Base-by-base conservation (phyloP, 2,329 filamentous ascomycete species). In the Pestalotiopsis sp. region DNA sequence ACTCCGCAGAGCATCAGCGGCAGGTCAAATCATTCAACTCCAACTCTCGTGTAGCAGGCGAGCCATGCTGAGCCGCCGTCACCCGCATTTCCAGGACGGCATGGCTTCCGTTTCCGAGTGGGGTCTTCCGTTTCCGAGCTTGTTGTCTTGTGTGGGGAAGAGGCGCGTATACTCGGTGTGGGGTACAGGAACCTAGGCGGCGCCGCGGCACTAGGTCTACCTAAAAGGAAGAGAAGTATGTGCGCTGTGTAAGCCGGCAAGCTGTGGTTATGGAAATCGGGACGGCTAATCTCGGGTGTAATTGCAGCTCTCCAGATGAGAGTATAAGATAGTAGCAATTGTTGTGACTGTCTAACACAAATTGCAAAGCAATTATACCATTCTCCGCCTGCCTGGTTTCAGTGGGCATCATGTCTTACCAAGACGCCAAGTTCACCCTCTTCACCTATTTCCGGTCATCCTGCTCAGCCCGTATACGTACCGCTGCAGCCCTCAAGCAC, bases 391-490 rank as follows among this genome's bases (percentile, higher is more conserved):
- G 45, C 45, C 45, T 20, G 7, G 17, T n/a, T 38, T 12, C 11
- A 13, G 7, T 14, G n/a, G n/a, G 20, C 25, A 57, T 31, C 25
- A 66, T 66, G 64, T 13, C 25, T n/a, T 66, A 57, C 64, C 25
- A 58, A 12, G 41, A 66, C 64, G 49, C 64, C 9, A 66, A 57
- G 14, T 57, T 66, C 25, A 66, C 45, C 11, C 49, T 66, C 13
- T 66, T 57, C 64, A 57, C 64, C 14, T 66, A 66, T 45, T 66
- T 66, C 45, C 41, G 64, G 23, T 66, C 64, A 20, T 66, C 64
- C 27, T 66, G 64, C 49, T 66, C 64, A 14, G 64, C 64, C 12
- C 41, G 64, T 9, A 45, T 66, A 25, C 64, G 64, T 14, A 66
- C 64, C n/a, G 64, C 64, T 23, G 64, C 64, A 14, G 41, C 41